Percentiles rank a stretch among this genome's conserved stretches.
These are phyloP conservation scores for Baeospora myosura DNA, from an alignment of 1,284 basidiomycete species.

Conservation along the genomic window DNA sequence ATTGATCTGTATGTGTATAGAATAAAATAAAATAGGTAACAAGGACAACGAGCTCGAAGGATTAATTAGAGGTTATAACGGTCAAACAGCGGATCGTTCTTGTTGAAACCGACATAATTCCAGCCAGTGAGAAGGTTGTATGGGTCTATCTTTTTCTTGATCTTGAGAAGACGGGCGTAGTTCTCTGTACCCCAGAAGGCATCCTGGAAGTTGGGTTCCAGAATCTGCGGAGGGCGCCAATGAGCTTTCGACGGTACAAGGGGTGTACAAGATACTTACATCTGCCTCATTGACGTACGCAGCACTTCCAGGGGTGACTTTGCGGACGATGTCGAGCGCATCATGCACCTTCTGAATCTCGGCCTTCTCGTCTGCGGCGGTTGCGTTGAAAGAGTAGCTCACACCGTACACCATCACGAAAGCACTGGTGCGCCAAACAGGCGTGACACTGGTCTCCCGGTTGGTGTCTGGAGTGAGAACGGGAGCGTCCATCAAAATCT, in stretches of 20 bases:
- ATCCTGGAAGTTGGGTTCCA: slow-evolving; percentile 14
- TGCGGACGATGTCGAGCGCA: slow-evolving; percentile 16
- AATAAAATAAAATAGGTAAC: too few relatives aligned
- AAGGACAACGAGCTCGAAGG: too few relatives aligned
- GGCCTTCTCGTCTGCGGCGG: slow-evolving; percentile 13
- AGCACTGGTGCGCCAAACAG: slow-evolving; percentile 20
- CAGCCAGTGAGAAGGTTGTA: background rate
- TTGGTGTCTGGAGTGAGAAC: slow-evolving; percentile 16
- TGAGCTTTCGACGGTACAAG: background rate
- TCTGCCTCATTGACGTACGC: slow-evolving; percentile 1
- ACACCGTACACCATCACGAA: slow-evolving; percentile 19
- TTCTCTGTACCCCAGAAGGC: slow-evolving; percentile 22
- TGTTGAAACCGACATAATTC: slow-evolving; percentile 4
- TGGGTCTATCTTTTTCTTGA: slow-evolving; percentile 18
- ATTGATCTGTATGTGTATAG: too few relatives aligned
- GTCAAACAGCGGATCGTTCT: slow-evolving; percentile 14
- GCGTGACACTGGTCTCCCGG: slow-evolving; percentile 17
- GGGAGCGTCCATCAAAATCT: slow-evolving; percentile 19
- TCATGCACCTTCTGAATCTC: slow-evolving; percentile 13
- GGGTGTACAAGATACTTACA: background rate
- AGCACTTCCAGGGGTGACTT: slow-evolving; percentile 19
- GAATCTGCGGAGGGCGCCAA: slow-evolving; percentile 5
- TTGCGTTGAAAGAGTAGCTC: slow-evolving; percentile 20
- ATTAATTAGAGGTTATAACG: too few relatives aligned
- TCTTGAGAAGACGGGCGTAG: slow-evolving; percentile 14